Conservation (phyloP, 768 basidiomycete species). For the Psilocybe azurescens region DNA sequence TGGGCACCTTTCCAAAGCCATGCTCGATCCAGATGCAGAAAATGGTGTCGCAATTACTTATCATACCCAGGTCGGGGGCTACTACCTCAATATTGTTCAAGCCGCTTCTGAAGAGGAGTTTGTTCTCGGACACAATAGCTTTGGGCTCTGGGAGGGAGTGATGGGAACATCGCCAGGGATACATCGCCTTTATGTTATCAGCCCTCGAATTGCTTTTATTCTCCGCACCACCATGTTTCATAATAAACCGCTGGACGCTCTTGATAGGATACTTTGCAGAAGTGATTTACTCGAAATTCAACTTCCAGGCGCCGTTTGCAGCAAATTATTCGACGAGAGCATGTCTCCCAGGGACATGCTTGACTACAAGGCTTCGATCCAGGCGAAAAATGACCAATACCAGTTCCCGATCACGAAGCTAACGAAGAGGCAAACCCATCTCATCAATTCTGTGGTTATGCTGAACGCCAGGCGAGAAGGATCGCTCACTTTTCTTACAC, state of each 20-base stretch:
- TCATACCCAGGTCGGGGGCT: constrained; percentile 8
- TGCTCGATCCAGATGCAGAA: constrained; percentile 18
- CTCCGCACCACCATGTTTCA: constrained; percentile 22
- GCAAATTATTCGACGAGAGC: constrained; percentile 5
- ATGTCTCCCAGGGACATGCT: too few relatives aligned
- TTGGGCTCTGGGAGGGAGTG: constrained; percentile 36
- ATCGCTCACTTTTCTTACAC: background rate
- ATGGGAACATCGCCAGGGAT: constrained; percentile 11
- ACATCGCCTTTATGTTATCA: constrained; percentile 33
- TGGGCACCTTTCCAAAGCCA: too few relatives aligned
- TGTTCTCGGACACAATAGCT: constrained; percentile 29
- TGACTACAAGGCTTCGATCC: background rate
- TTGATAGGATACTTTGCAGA: too few relatives aligned
- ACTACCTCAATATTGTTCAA: constrained; percentile 32
- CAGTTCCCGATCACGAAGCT: background rate
- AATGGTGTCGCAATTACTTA: constrained; percentile 30
- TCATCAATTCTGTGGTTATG: background rate
- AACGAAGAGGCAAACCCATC: background rate
- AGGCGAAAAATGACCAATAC: background rate
- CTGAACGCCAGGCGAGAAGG: background rate
- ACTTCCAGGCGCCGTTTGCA: too few relatives aligned
- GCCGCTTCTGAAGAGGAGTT: constrained; percentile 34
- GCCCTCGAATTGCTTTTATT: constrained; percentile 32
- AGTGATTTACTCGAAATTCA: too few relatives aligned
- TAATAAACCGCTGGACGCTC: too few relatives aligned